These are phyloP conservation scores for Xylariaceae sp. DNA, from an alignment of 2,329 filamentous ascomycete species.

Conservation along the genomic window DNA sequence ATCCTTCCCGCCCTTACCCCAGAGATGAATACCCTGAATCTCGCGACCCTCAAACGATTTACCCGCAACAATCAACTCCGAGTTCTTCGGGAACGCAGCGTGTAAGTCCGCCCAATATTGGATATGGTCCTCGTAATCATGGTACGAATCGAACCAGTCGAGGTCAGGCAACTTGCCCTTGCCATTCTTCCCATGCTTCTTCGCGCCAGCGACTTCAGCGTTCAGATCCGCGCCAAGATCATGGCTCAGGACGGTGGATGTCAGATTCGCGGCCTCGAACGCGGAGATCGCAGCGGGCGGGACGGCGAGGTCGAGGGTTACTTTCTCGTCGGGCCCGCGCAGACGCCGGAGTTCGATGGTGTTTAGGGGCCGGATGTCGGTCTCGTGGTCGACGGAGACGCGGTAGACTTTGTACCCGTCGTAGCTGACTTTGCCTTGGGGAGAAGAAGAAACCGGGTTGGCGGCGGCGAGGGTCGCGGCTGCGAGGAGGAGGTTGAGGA, in stretches of 20 bases:
- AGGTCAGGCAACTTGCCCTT: conserved; percentile 27
- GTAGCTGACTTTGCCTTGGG: conserved; percentile 25
- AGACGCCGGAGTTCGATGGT: conserved; percentile 27
- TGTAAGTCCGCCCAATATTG: conserved; percentile 44
- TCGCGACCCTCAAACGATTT: conserved; percentile 40
- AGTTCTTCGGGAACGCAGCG: conserved; percentile 40
- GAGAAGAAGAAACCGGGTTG: background rate
- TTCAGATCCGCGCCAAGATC: conserved; percentile 30
- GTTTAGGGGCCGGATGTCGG: conserved; percentile 21
- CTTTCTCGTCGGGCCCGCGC: background rate
- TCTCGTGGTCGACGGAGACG: conserved; percentile 20
- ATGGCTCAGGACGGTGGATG: conserved; percentile 22
- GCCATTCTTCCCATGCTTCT: background rate
- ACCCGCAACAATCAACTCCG: conserved; percentile 44
- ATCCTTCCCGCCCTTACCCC: conserved; percentile 41
- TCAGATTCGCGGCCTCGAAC: conserved; percentile 26
- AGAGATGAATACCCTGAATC: conserved; percentile 58
- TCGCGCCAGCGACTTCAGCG: conserved; percentile 26
- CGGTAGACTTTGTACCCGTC: conserved; percentile 34
- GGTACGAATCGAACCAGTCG: conserved; percentile 50
- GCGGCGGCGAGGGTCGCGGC: conserved; percentile 1
- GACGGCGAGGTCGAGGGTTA: conserved; percentile 31
- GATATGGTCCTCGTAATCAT: conserved; percentile 48
- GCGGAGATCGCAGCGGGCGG: conserved; percentile 26
- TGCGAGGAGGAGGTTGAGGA: conserved; percentile 14